Conservation (phyloP, 2,329 filamentous ascomycete genomes). For the Colletotrichum graminicola region DNA sequence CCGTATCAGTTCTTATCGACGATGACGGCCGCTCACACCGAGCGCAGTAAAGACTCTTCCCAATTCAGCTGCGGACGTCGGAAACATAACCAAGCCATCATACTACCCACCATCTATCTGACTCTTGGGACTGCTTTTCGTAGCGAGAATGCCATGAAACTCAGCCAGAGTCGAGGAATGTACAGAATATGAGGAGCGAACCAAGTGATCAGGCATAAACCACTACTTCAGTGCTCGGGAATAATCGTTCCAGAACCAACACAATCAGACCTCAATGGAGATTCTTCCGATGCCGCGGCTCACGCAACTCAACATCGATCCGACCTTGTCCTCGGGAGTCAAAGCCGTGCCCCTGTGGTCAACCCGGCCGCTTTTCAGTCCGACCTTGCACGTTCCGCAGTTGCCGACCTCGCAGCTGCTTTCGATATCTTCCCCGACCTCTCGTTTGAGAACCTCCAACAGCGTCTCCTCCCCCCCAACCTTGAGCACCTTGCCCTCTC, state of each 20-base stretch:
- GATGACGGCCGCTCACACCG: not conserved
- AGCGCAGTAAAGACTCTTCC: not conserved
- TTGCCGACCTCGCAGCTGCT: slow-evolving; percentile 68
- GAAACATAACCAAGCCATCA: not conserved
- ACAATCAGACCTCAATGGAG: slow-evolving; percentile 58
- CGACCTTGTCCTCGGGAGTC: slow-evolving; percentile 57
- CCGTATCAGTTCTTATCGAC: not conserved
- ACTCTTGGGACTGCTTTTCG: not conserved
- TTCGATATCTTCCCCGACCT: slow-evolving; percentile 57
- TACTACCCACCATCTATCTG: not conserved
- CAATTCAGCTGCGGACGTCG: not conserved
- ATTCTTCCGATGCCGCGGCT: slow-evolving; percentile 65
- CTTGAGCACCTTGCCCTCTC: slow-evolving; percentile 54
- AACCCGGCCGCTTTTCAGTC: slow-evolving; percentile 57
- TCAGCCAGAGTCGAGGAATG: not conserved
- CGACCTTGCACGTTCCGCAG: slow-evolving; percentile 65
- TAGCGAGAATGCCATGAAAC: not conserved
- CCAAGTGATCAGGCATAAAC: not conserved
- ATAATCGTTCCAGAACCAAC: not conserved
- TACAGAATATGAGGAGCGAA: not conserved
- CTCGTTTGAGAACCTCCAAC: slow-evolving; percentile 60
- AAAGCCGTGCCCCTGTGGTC: slow-evolving; percentile 64
- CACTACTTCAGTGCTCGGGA: not conserved
- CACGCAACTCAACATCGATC: slow-evolving; percentile 64
- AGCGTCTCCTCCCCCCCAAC: slow-evolving; percentile 63